Conservation (phyloP, 768 basidiomycete species). For the Suillus bovinus region DNA sequence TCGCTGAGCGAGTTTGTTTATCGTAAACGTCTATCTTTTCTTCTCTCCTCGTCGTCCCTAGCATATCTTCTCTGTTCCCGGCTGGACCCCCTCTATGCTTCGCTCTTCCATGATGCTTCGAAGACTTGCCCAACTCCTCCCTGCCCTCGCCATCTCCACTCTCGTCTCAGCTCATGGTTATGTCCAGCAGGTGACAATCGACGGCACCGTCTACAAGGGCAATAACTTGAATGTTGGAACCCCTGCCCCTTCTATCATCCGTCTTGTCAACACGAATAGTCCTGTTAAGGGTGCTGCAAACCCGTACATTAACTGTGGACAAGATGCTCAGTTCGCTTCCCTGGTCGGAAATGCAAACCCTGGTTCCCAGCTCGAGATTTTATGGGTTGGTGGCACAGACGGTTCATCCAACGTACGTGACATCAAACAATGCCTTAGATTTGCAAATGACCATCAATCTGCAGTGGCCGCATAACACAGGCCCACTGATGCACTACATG, state of each 20-base stretch:
- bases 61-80: background rate
- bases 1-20: slow-evolving; percentile 1
- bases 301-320: slow-evolving; percentile 60
- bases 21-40: background rate
- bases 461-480: slow-evolving; percentile 58
- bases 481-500: slow-evolving; percentile 76
- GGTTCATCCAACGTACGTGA: slow-evolving; percentile 33
- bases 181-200: slow-evolving; percentile 29
- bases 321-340: slow-evolving; percentile 47
- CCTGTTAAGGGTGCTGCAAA: slow-evolving; percentile 61
- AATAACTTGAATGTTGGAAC: slow-evolving; percentile 33
- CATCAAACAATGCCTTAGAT: slow-evolving; percentile 1
- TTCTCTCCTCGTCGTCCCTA: background rate
- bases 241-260: slow-evolving; percentile 40
- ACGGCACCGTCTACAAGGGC: slow-evolving; percentile 29
- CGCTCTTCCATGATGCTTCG: background rate
- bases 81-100: background rate
- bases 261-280: slow-evolving; percentile 42
- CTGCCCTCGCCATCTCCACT: slow-evolving; percentile 17
- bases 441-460: background rate
- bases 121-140: slow-evolving; percentile 8
- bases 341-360: slow-evolving; percentile 58
- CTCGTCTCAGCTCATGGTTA: slow-evolving; percentile 34
- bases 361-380: slow-evolving; percentile 51
- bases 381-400: slow-evolving; percentile 52